phyloP scores from a whole-genome alignment of 2,329 filamentous ascomycete species.

The Diaporthe humulicola region DNA sequence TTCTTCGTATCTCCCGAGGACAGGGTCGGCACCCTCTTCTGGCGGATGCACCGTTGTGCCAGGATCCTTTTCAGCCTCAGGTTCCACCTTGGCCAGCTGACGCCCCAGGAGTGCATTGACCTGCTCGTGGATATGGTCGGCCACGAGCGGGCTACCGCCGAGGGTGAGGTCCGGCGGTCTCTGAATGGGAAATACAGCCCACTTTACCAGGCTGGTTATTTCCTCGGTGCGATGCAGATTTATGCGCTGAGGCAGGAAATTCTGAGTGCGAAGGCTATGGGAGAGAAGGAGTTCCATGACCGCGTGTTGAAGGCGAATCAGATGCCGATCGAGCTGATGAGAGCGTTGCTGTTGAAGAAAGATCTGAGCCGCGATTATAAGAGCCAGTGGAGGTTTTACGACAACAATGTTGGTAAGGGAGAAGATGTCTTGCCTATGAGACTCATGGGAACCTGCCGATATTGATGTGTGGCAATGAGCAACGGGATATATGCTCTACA shows the following conservation, averaged over 20 bases:
- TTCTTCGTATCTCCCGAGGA: conserved; percentile 66
- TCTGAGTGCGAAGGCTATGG: conserved; percentile 49
- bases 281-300: conserved; percentile 70
- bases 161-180: conserved; percentile 70
- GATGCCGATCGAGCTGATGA: conserved; percentile 39
- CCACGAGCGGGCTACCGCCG: conserved; percentile 70
- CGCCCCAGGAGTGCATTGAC: conserved; percentile 67
- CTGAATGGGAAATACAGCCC: conserved; percentile 69
- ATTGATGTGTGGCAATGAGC: background rate
- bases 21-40: conserved; percentile 70
- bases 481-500: background rate
- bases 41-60: conserved; percentile 73
- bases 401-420: background rate
- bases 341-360: conserved; percentile 36
- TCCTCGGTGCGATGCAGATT: conserved; percentile 71
- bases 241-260: conserved; percentile 63
- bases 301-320: conserved; percentile 60
- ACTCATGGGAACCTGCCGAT: conserved; percentile 26
- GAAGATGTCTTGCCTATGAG: background rate
- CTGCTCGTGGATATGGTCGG: conserved; percentile 68
- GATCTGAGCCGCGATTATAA: conserved; percentile 35
- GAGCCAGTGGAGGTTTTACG: conserved; percentile 38
- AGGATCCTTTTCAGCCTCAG: conserved; percentile 70
- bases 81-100: conserved; percentile 69
- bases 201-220: conserved; percentile 71